Percentiles rank a stretch among this genome's conserved stretches.
Conservation (phyloP, 192 early-diverging fungal species). For the Coemansia sp. region DNA sequence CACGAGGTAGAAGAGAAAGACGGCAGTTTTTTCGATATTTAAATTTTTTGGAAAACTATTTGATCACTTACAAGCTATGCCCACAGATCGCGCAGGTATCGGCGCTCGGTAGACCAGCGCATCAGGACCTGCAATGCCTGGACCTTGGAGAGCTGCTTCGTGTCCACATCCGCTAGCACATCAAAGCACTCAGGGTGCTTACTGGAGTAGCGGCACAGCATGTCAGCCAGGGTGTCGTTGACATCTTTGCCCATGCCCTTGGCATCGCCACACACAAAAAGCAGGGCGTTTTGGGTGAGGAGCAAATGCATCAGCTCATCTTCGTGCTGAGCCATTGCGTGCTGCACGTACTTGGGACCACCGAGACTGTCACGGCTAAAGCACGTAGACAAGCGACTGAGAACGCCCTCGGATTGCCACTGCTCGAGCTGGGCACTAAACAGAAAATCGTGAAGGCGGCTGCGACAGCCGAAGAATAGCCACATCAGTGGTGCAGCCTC, state of each 20-base stretch:
- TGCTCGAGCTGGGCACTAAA: conserved; percentile 65
- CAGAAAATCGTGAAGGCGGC: conserved; percentile 66
- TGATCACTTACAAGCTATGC: conserved; percentile 15
- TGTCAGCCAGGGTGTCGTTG: conserved; percentile 71
- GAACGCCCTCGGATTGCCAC: conserved; percentile 50
- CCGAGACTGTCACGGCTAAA: conserved; percentile 62
- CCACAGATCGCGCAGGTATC: conserved; percentile 55
- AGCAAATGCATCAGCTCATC: conserved; percentile 63
- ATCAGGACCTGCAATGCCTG: conserved; percentile 58
- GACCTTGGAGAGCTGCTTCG: background rate
- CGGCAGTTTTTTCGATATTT: background rate
- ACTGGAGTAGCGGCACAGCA: conserved; percentile 53
- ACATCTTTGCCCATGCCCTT: conserved; percentile 90
- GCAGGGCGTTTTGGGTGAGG: conserved; percentile 60
- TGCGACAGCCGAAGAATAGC: conserved; percentile 87
- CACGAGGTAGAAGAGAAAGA: background rate
- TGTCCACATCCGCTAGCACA: background rate
- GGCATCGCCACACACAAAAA: conserved; percentile 85
- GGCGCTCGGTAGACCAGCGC: conserved; percentile 54
- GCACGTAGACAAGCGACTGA: conserved; percentile 63
- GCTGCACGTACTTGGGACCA: conserved; percentile 78
- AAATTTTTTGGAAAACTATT: background rate
- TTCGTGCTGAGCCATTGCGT: conserved; percentile 62
- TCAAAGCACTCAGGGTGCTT: conserved; percentile 46
- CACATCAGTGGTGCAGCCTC: conserved; percentile 23